phyloP scores from a whole-genome alignment of 140 eudicot species.

The Senecio squalidus region DNA sequence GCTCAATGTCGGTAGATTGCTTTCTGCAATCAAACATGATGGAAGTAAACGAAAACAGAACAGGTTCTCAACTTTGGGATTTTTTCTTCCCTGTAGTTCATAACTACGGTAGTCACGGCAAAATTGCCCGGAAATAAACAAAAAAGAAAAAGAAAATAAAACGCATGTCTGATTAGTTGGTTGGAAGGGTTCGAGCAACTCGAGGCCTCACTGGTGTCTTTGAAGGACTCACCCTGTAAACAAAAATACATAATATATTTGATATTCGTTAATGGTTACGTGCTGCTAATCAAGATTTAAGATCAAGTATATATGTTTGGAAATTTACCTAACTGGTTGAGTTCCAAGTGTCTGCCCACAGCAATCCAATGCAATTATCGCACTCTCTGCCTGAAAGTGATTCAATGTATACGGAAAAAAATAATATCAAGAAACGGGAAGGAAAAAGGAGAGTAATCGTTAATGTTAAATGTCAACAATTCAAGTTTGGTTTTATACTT shows the following conservation, averaged over 20 bases:
- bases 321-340: conserved; percentile 67
- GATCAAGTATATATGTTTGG: neutral
- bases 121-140: conserved; percentile 8
- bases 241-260: neutral
- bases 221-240: conserved; percentile 93
- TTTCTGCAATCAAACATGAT: conserved; percentile 35
- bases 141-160: conserved; percentile 20
- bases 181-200: conserved; percentile 51
- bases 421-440: neutral
- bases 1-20: conserved; percentile 25
- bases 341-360: conserved; percentile 84
- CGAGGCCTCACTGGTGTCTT: conserved; percentile 98
- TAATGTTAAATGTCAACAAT: neutral
- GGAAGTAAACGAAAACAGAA: conserved; percentile 11
- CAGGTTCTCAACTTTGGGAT: conserved; percentile 27
- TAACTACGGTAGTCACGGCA: conserved; percentile 1
- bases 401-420: neutral
- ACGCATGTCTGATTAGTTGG: too few relatives aligned
- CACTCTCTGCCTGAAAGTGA: conserved; percentile 79
- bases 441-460: neutral
- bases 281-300: neutral
- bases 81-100: conserved; percentile 1
- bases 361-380: conserved; percentile 80
- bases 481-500: neutral
- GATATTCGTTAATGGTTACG: neutral